These are phyloP conservation scores for Pancytospora philotis DNA, from an alignment of 371 early-diverging fungal species.

Conservation along the genomic window DNA sequence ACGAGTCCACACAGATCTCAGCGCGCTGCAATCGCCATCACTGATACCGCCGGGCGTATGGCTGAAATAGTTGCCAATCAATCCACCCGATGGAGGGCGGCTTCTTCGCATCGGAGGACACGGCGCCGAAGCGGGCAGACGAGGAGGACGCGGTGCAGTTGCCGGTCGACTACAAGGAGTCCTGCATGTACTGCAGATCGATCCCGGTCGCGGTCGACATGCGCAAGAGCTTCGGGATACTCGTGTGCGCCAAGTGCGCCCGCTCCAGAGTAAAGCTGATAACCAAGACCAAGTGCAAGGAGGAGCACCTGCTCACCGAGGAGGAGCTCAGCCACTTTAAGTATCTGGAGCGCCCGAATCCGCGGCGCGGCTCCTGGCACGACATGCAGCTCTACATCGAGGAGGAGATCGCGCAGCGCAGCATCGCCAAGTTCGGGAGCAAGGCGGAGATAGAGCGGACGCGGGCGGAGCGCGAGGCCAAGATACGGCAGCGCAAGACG, in stretches of 20 bases:
- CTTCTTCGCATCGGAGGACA: conserved; percentile 14
- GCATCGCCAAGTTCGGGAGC: conserved; percentile 46
- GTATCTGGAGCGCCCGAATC: conserved; percentile 49
- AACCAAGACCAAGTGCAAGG: conserved; percentile 51
- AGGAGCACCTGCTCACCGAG: conserved; percentile 51
- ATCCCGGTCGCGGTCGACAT: conserved; percentile 42
- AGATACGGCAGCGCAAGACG: conserved; percentile 38
- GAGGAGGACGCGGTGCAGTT: conserved; percentile 6
- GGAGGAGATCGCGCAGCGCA: conserved; percentile 44
- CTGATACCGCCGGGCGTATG: no score
- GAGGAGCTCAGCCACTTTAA: conserved; percentile 48
- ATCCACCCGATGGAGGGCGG: no score
- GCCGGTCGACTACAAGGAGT: conserved; percentile 4
- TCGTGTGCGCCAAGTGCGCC: conserved; percentile 47
- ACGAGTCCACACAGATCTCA: no score
- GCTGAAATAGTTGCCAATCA: no score
- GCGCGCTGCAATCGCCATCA: no score
- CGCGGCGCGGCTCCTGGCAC: conserved; percentile 52
- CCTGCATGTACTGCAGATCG: conserved; percentile 44
- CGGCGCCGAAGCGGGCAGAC: neutral
- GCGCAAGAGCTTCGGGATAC: conserved; percentile 41
- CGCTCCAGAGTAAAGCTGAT: conserved; percentile 41
- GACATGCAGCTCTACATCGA: conserved; percentile 56
- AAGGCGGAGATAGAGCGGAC: conserved; percentile 37
- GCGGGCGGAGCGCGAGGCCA: conserved; percentile 29